These are phyloP conservation scores for Fistulifera pelliculosa DNA, from an alignment of 108 stramenopile genomes.

Conservation along the genomic window DNA sequence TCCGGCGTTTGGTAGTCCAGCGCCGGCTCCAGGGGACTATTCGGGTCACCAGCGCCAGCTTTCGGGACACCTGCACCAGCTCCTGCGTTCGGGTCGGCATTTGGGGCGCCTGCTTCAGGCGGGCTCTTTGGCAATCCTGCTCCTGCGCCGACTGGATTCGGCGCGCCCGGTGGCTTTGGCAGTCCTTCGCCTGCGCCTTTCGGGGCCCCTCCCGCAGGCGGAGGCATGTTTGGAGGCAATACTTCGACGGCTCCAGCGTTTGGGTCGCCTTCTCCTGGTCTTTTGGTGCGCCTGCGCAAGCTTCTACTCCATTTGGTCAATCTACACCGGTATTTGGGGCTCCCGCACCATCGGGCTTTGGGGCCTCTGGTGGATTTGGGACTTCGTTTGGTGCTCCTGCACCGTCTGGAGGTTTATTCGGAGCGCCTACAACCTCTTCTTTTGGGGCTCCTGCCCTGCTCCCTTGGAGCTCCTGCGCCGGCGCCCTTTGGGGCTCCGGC, in stretches of 20 bases:
- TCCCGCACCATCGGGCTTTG: conserved; percentile 16
- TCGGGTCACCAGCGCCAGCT: conserved; percentile 29
- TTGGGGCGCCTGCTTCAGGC: conserved; percentile 27
- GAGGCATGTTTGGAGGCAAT: conserved; percentile 40
- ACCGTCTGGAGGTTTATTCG: conserved; percentile 24
- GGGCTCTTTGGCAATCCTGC: conserved; percentile 43
- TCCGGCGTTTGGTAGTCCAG: conserved; percentile 32
- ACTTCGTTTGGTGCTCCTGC: conserved; percentile 46
- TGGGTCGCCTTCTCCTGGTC: conserved; percentile 33
- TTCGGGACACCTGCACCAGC: conserved; percentile 7
- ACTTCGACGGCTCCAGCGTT: conserved; percentile 20
- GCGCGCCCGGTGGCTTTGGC: conserved; percentile 60
- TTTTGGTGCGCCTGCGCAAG: conserved; percentile 10
- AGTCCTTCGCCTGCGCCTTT: conserved; percentile 37
- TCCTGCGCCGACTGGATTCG: conserved; percentile 23
- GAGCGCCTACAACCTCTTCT: conserved; percentile 20
- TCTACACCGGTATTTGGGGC: conserved; percentile 28
- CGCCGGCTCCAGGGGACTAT: conserved; percentile 13
- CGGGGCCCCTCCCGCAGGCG: conserved; percentile 25
- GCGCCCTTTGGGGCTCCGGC: conserved; percentile 33
- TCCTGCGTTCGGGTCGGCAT: conserved; percentile 11
- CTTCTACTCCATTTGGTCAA: conserved; percentile 8
- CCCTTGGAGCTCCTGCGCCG: conserved; percentile 24
- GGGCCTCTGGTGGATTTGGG: conserved; percentile 21
- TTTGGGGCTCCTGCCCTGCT: too few relatives aligned